Conservation (phyloP, 176 grass and related monocot genomes). For the Calamus simplicifolius region DNA sequence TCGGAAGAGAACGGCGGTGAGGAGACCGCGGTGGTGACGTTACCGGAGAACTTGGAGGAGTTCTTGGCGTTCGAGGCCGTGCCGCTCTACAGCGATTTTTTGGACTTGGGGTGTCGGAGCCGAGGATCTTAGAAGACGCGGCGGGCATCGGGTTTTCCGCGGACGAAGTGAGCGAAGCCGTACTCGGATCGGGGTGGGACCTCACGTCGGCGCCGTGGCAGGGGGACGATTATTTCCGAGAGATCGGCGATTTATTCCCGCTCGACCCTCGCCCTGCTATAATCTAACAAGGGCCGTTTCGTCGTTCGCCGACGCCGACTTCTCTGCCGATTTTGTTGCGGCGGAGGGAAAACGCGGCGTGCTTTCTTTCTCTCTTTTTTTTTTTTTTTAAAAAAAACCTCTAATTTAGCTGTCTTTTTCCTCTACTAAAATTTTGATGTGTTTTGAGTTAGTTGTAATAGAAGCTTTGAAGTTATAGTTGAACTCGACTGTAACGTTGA, state of each 20-base stretch:
- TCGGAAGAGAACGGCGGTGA: background rate
- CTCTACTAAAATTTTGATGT: too few species aligned
- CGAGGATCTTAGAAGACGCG: background rate
- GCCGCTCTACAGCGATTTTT: background rate
- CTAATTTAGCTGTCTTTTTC: too few species aligned
- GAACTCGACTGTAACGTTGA: too few species aligned
- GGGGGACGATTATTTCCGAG: slow-evolving; percentile 20
- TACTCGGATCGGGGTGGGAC: slow-evolving; percentile 9
- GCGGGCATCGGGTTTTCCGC: background rate
- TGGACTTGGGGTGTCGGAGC: background rate
- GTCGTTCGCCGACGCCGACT: too few species aligned
- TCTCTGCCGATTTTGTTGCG: too few species aligned
- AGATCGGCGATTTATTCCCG: slow-evolving; percentile 31
- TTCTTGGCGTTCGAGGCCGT: background rate
- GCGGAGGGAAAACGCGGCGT: too few species aligned
- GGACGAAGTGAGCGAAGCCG: slow-evolving; percentile 6
- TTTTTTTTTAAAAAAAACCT: too few species aligned
- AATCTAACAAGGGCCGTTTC: background rate
- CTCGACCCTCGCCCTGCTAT: slow-evolving; percentile 28
- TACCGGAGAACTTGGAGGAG: background rate
- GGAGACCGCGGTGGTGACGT: background rate
- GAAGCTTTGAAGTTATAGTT: too few species aligned
- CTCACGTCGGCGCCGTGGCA: slow-evolving; percentile 7
- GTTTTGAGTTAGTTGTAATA: too few species aligned
- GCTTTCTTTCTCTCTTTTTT: too few species aligned